phyloP scores from a whole-genome alignment of 2,329 filamentous ascomycete species.

The Aphanoascus verrucosus region DNA sequence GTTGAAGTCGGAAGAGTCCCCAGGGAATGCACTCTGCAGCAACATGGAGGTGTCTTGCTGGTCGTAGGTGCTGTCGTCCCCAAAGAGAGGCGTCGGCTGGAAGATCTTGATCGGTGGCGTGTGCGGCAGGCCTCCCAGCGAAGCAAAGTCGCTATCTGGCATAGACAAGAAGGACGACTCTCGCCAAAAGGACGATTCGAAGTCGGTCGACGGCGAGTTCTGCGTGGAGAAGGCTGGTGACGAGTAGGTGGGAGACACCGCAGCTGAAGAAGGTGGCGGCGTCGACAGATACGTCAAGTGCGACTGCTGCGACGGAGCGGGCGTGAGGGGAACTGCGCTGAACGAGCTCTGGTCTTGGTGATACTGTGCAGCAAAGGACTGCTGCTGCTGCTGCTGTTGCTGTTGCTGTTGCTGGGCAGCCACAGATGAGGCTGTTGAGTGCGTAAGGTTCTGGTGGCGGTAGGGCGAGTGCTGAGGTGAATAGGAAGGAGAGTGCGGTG shows the following conservation, averaged over 20 bases:
- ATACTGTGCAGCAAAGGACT: not conserved
- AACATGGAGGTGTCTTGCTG: conserved; percentile 26
- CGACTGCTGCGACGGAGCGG: conserved; percentile 10
- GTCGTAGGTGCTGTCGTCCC: conserved; percentile 20
- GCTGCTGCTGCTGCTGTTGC: conserved; percentile 7
- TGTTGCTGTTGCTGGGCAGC: conserved; percentile 9
- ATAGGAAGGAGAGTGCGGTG: not conserved
- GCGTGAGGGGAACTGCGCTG: conserved; percentile 12
- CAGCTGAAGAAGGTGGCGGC: conserved; percentile 10
- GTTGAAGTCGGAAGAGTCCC: conserved; percentile 10
- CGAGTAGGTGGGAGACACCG: conserved; percentile 11
- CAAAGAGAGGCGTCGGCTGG: conserved; percentile 21
- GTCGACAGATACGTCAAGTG: conserved; percentile 7
- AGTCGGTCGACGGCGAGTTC: conserved; percentile 15
- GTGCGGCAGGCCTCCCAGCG: conserved; percentile 24
- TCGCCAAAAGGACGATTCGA: conserved; percentile 14
- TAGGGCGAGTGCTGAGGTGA: not conserved
- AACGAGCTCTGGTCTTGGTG: not conserved
- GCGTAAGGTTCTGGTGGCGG: conserved; percentile 4
- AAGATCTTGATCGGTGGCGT: conserved; percentile 22
- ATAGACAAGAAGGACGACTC: conserved; percentile 14
- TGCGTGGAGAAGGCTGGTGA: conserved; percentile 15
- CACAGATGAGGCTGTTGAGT: conserved; percentile 3
- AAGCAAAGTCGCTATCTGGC: conserved; percentile 13
- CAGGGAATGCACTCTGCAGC: conserved; percentile 20